These are phyloP conservation scores for Aspergillus persii DNA, from an alignment of 2,329 filamentous ascomycete species.

Conservation along the genomic window DNA sequence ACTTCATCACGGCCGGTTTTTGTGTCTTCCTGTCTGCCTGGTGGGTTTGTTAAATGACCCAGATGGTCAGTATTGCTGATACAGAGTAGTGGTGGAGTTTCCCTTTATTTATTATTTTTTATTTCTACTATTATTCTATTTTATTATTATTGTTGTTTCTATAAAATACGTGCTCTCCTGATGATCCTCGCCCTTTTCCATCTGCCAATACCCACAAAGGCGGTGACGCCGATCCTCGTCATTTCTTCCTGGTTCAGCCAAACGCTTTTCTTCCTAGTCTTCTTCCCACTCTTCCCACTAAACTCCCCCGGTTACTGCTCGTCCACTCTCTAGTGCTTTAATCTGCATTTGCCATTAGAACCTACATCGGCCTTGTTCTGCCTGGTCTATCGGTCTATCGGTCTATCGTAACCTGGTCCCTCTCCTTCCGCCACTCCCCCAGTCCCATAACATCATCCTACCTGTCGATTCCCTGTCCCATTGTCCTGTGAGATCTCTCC, in stretches of 20 bases:
- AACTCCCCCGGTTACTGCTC: slow-evolving; percentile 4
- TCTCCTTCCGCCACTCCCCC: not conserved
- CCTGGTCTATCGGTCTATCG: not conserved
- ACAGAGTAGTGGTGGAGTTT: not conserved
- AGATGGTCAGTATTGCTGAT: too few relatives aligned
- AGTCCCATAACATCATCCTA: slow-evolving; percentile 6
- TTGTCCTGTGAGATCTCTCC: slow-evolving; percentile 4
- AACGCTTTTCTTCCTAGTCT: slow-evolving; percentile 7
- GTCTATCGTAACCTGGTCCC: too few relatives aligned
- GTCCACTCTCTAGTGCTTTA: slow-evolving; percentile 7
- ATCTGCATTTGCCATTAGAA: not conserved
- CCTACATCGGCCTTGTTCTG: not conserved
- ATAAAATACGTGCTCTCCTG: not conserved
- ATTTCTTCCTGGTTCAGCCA: slow-evolving; percentile 11
- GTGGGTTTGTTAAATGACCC: too few relatives aligned
- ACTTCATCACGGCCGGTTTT: not conserved
- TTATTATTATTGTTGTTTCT: too few relatives aligned
- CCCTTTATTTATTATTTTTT: not conserved
- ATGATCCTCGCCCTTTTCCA: not conserved
- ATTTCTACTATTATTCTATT: too few relatives aligned
- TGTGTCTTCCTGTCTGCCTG: not conserved
- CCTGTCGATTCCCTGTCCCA: slow-evolving; percentile 12
- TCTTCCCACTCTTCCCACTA: slow-evolving; percentile 8
- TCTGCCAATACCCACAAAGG: slow-evolving; percentile 11
- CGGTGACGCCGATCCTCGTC: slow-evolving; percentile 25